A percentile compares a stretch with the other conserved stretches of the same genome.
Conservation (phyloP, 73 alveolate species). For the Paramecium caudatum region DNA sequence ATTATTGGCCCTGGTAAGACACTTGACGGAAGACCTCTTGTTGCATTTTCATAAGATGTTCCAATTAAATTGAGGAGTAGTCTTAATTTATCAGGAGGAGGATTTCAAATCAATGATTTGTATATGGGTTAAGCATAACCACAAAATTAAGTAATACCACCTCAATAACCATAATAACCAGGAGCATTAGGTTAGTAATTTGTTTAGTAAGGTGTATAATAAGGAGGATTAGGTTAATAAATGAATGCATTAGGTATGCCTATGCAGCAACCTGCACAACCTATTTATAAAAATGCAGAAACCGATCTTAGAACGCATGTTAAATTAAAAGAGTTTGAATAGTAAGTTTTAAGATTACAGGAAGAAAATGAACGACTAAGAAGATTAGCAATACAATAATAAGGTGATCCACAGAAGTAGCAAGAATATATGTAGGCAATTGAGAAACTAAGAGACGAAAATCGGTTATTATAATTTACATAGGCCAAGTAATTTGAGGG, state of each 20-base stretch:
- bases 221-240: too few relatives aligned
- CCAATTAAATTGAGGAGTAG: slow-evolving; percentile 15
- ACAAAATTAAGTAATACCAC: neutral
- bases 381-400: neutral
- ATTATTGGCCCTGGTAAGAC: slow-evolving; percentile 47
- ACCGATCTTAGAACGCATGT: slow-evolving; percentile 16
- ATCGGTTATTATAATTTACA: slow-evolving; percentile 28
- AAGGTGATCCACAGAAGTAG: neutral
- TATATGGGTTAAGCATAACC: slow-evolving; percentile 6
- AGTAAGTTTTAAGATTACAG: neutral
- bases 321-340: slow-evolving; percentile 43
- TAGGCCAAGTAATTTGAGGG: slow-evolving; percentile 40
- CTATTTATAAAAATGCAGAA: too few relatives aligned
- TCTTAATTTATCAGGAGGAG: slow-evolving; percentile 29
- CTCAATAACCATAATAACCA: neutral
- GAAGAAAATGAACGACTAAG: slow-evolving; percentile 65
- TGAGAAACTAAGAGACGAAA: slow-evolving; percentile 58
- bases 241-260: too few relatives aligned
- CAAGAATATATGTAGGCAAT: slow-evolving; percentile 20
- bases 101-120: slow-evolving; percentile 18
- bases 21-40: neutral
- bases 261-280: too few relatives aligned
- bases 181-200: neutral
- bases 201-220: too few relatives aligned
- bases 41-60: neutral